Evolutionary conservation across 495 filamentous ascomycete genomes (phyloP).

Genomic region (Geopyxis carbonaria): DNA sequence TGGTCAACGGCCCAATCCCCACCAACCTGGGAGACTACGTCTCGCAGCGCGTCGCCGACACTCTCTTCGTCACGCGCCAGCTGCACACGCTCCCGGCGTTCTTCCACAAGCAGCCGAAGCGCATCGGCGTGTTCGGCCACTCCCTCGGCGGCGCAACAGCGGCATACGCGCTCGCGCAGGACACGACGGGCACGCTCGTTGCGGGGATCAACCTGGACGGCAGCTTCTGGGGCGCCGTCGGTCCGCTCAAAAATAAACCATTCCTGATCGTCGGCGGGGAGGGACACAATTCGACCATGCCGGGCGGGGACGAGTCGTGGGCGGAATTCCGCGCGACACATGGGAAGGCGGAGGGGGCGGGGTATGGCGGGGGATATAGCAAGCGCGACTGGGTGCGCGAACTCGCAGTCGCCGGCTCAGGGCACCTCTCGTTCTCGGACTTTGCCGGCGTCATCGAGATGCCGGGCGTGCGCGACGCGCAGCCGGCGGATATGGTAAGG

Average conservation of each 20-base stretch:
- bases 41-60: not conserved
- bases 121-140: conserved; percentile 34
- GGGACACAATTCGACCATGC: conserved; percentile 9
- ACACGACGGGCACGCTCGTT: not conserved
- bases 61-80: conserved; percentile 1
- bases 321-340: conserved; percentile 4
- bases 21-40: not conserved
- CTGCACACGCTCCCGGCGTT: conserved; percentile 2
- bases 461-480: conserved; percentile 13
- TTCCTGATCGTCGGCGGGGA: conserved; percentile 25
- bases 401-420: conserved; percentile 11
- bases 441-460: conserved; percentile 14
- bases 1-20: not conserved
- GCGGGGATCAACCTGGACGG: conserved; percentile 35
- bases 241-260: conserved; percentile 22
- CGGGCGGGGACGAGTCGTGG: conserved; percentile 12
- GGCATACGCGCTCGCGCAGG: conserved; percentile 27
- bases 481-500: conserved; percentile 8
- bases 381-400: conserved; percentile 22
- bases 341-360: conserved; percentile 14
- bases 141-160: conserved; percentile 38
- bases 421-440: conserved; percentile 26
- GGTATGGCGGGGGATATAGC: conserved; percentile 6
- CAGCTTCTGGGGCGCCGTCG: conserved; percentile 21
- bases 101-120: not conserved